A percentile compares a stretch with the other conserved stretches of the same genome.
Evolutionary conservation across 106 monocot genomes (phyloP).

Genomic region (Dendrobium huoshanense): DNA sequence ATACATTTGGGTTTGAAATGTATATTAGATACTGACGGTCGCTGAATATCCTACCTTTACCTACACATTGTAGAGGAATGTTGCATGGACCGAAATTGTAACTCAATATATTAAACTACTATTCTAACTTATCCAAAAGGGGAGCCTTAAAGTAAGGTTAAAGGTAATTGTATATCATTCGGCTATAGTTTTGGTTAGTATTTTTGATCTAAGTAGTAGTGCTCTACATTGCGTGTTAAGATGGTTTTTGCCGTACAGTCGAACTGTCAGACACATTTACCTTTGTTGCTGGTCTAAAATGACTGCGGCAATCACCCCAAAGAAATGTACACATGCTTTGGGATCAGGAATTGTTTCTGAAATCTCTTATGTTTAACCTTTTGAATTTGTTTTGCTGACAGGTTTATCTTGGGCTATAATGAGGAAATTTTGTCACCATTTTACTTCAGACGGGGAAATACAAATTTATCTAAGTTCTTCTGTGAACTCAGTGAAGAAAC

Average conservation of each 20-base stretch:
- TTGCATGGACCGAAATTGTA: too few relatives aligned
- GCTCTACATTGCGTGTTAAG: background rate
- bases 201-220: background rate
- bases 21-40: background rate
- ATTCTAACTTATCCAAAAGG: too few relatives aligned
- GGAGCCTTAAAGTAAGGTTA: too few relatives aligned
- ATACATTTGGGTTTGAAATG: background rate
- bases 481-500: constrained; percentile 8
- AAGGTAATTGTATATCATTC: too few relatives aligned
- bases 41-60: background rate
- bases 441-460: constrained; percentile 7
- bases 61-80: background rate
- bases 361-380: background rate
- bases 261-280: background rate
- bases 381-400: background rate
- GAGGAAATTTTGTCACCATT: background rate
- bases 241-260: background rate
- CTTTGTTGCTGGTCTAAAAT: background rate
- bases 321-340: background rate
- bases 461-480: background rate
- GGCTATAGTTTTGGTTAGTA: too few relatives aligned
- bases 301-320: background rate
- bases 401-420: background rate
- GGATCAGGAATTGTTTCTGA: background rate
- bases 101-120: too few relatives aligned